Percentiles rank a stretch among this genome's conserved stretches.
Conservation (phyloP, 495 filamentous ascomycete genomes). For the Penicillium psychrofluorescens region DNA sequence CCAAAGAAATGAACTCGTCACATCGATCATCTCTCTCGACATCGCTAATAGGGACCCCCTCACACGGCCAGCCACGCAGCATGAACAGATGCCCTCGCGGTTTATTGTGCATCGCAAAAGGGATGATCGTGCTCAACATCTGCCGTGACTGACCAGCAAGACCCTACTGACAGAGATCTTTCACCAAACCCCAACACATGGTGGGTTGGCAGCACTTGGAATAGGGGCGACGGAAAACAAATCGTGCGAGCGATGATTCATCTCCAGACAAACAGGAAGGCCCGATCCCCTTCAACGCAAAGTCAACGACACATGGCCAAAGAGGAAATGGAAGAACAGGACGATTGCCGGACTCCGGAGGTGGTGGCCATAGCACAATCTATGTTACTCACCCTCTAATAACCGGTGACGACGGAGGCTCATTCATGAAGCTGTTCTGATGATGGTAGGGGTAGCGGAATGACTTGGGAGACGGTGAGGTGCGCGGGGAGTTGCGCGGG, state of each 20-base stretch:
- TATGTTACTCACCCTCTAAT: conserved; percentile 35
- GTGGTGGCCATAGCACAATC: conserved; percentile 7
- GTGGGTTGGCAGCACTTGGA: conserved; percentile 7
- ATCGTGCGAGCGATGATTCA: conserved; percentile 5
- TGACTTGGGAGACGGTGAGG: conserved; percentile 29
- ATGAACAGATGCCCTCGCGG: conserved; percentile 19
- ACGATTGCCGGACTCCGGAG: conserved; percentile 5
- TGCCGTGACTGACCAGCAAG: neutral
- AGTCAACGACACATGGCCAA: conserved; percentile 12
- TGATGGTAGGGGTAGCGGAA: conserved; percentile 36
- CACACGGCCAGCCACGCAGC: too few relatives aligned
- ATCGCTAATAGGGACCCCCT: neutral
- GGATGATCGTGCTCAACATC: conserved; percentile 2
- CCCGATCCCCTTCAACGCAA: conserved; percentile 14
- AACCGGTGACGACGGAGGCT: conserved; percentile 37
- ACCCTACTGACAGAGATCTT: too few relatives aligned
- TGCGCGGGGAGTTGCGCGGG: conserved; percentile 19
- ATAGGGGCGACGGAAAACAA: conserved; percentile 9
- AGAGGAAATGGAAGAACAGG: conserved; percentile 1
- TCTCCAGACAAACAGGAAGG: conserved; percentile 6
- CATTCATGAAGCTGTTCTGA: conserved; percentile 34
- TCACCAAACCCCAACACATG: conserved; percentile 12
- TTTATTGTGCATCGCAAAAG: conserved; percentile 41
- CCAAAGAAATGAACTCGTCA: conserved; percentile 3
- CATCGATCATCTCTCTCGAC: conserved; percentile 14